These are phyloP conservation scores for Pichia sp. DNA, from an alignment of 1,139 yeast species.

Conservation along the genomic window DNA sequence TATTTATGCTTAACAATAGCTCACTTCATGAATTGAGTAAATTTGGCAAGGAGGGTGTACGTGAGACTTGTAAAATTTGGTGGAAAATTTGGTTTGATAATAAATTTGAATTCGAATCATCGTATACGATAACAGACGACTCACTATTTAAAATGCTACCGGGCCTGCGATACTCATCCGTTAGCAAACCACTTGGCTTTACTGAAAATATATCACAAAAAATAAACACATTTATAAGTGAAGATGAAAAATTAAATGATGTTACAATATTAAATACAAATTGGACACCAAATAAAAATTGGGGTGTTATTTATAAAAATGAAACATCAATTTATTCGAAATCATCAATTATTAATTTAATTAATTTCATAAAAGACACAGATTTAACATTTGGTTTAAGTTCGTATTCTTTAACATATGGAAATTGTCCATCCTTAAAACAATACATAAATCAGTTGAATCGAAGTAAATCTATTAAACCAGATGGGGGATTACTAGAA, in stretches of 20 bases:
- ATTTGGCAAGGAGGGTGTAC: not conserved
- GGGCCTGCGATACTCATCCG: conserved; percentile 26
- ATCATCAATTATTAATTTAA: conserved; percentile 12
- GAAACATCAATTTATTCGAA: conserved; percentile 2
- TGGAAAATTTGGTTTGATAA: conserved; percentile 26
- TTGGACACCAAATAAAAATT: conserved; percentile 26
- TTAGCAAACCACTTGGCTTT: conserved; percentile 26
- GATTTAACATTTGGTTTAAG: conserved; percentile 26
- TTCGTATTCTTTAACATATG: conserved; percentile 21
- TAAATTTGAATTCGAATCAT: conserved; percentile 22
- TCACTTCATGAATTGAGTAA: conserved; percentile 10
- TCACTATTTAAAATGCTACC: conserved; percentile 22
- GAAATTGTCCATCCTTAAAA: conserved; percentile 24
- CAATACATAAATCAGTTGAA: conserved; percentile 17
- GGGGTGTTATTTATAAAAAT: conserved; percentile 24
- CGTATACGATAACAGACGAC: conserved; percentile 19
- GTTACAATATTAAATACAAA: conserved; percentile 24
- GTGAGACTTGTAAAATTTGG: conserved; percentile 20
- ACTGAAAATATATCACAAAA: conserved; percentile 18
- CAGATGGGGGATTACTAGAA: conserved; percentile 21
- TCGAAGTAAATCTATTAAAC: conserved; percentile 16
- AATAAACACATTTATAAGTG: conserved; percentile 11
- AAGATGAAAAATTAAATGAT: conserved; percentile 17
- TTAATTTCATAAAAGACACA: conserved; percentile 23
- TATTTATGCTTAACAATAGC: conserved; percentile 24